phyloP scores from a whole-genome alignment of 2,329 filamentous ascomycete genomes.

The Parascedosporium putredinis region DNA sequence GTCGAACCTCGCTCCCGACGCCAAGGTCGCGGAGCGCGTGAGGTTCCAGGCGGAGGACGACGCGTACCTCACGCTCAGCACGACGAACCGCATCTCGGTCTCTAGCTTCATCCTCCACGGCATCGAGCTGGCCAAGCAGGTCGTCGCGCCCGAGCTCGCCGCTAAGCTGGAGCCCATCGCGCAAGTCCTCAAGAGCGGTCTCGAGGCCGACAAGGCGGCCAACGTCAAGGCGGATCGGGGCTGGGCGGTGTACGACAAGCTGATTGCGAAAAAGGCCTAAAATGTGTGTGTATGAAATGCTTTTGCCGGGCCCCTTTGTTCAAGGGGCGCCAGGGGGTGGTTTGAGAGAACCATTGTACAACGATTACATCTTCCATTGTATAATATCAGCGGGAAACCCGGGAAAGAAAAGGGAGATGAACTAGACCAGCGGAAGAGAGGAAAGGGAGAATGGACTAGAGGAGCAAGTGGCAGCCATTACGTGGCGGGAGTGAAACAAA shows the following conservation, averaged over 20 bases:
- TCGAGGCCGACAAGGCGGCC: slow-evolving; percentile 17
- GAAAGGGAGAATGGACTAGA: too few species aligned
- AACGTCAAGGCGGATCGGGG: slow-evolving; percentile 10
- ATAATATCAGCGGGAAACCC: too few species aligned
- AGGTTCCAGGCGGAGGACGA: slow-evolving; percentile 14
- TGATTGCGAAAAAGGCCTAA: slow-evolving; percentile 7
- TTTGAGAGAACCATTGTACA: too few species aligned
- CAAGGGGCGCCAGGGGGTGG: too few species aligned
- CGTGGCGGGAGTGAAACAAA: too few species aligned
- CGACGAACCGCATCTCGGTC: slow-evolving; percentile 21
- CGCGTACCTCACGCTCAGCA: slow-evolving; percentile 24
- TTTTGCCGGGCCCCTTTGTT: background rate
- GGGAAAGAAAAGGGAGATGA: too few species aligned
- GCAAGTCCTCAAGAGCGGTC: slow-evolving; percentile 25
- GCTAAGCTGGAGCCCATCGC: slow-evolving; percentile 28
- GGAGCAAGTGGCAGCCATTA: too few species aligned
- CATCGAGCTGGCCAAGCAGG: slow-evolving; percentile 31
- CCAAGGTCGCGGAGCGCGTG: slow-evolving; percentile 16
- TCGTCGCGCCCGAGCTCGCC: slow-evolving; percentile 26
- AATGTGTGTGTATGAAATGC: background rate
- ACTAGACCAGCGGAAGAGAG: too few species aligned
- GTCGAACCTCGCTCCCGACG: slow-evolving; percentile 15
- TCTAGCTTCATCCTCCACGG: slow-evolving; percentile 31
- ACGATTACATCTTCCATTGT: too few species aligned
- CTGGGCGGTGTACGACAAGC: slow-evolving; percentile 10